Conservation (phyloP, 768 basidiomycete species). For the Saitozyma sp. region DNA sequence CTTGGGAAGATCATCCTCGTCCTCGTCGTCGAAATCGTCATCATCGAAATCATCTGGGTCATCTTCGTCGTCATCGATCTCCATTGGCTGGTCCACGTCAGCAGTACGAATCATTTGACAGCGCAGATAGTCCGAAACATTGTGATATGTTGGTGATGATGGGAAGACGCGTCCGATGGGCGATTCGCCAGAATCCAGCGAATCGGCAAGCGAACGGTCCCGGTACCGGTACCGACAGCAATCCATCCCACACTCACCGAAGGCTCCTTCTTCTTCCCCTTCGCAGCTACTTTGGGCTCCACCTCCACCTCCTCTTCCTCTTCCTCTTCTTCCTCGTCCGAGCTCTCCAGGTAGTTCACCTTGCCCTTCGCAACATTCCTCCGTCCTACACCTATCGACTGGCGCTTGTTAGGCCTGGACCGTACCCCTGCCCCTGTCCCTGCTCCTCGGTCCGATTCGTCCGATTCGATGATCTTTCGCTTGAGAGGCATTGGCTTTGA, state of each 20-base stretch:
- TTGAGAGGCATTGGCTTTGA: constrained; percentile 2
- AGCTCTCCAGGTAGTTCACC: constrained; percentile 13
- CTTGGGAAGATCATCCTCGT: constrained; percentile 20
- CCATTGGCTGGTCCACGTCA: constrained; percentile 33
- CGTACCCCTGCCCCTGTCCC: neutral
- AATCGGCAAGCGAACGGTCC: neutral
- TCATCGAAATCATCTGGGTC: constrained; percentile 12
- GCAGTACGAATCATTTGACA: neutral
- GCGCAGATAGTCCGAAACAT: neutral
- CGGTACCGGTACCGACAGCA: neutral
- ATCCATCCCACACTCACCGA: constrained; percentile 14
- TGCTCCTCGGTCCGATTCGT: constrained; percentile 24
- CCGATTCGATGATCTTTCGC: neutral
- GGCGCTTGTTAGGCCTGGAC: constrained; percentile 34
- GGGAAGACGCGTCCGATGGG: no score
- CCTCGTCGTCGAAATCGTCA: constrained; percentile 34
- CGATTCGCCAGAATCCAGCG: neutral
- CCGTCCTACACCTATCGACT: constrained; percentile 15
- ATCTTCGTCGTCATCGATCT: constrained; percentile 29
- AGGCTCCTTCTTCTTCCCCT: constrained; percentile 20
- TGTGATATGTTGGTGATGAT: no score
- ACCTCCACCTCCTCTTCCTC: constrained; percentile 20
- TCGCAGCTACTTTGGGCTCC: constrained; percentile 17
- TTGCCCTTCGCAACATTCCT: neutral
- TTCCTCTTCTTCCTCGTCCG: constrained; percentile 23